Percentiles rank a stretch among this genome's conserved stretches.
These are phyloP conservation scores for Lachancea quebecensis DNA, from an alignment of 805 yeast species.

Conservation along the genomic window DNA sequence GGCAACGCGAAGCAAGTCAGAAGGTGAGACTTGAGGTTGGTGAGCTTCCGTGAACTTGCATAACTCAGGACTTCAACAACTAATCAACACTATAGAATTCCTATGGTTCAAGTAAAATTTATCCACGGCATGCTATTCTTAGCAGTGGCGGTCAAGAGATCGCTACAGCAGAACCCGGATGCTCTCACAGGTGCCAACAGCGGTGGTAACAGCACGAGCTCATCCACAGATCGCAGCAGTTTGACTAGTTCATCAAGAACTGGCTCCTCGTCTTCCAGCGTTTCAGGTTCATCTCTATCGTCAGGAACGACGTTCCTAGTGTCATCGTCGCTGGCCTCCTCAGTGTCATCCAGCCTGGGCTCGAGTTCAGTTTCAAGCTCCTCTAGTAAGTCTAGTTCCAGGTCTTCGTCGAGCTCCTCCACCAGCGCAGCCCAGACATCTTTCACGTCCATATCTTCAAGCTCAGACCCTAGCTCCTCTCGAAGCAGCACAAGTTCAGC, in stretches of 20 bases:
- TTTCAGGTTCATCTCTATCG: neutral
- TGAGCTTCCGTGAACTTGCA: neutral
- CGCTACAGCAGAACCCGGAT: constrained; percentile 6
- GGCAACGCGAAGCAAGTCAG: too few relatives aligned
- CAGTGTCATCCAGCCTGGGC: neutral
- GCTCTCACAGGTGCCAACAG: constrained; percentile 1
- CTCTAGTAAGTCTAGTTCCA: neutral
- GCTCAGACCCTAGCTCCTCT: constrained; percentile 4
- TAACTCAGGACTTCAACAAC: neutral
- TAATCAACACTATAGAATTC: neutral
- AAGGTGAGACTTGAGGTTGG: too few relatives aligned
- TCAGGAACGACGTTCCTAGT: constrained; percentile 1
- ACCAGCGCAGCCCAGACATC: constrained; percentile 12
- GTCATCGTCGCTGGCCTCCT: neutral
- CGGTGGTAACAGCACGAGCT: neutral
- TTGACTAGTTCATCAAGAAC: neutral
- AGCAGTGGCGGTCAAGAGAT: constrained; percentile 6
- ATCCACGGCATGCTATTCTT: constrained; percentile 9
- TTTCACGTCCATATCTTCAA: constrained; percentile 8
- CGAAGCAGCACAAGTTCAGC: neutral
- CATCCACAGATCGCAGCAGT: neutral
- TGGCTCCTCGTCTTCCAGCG: constrained; percentile 2
- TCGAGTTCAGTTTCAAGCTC: neutral
- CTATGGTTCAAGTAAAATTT: neutral
- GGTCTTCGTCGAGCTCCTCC: constrained; percentile 1